A percentile compares a stretch with the other conserved stretches of the same genome.
Evolutionary conservation across 495 filamentous ascomycete species (phyloP).

Genomic region (Hyaloscypha finlandica): DNA sequence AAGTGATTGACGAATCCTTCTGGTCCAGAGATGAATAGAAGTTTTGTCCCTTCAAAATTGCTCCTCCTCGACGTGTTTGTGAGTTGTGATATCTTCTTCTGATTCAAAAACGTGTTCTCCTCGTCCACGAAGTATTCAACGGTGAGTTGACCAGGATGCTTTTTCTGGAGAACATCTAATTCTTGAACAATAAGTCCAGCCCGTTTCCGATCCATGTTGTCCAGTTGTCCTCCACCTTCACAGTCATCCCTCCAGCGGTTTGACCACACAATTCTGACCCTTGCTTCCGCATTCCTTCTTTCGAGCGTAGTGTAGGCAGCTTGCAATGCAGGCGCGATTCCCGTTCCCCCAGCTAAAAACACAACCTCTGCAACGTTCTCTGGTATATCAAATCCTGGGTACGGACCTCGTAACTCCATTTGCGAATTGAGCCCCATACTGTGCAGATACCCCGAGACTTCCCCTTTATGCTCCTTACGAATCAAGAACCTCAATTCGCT

Average conservation of each 20-base stretch:
- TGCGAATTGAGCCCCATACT: slow-evolving; percentile 56
- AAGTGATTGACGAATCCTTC: slow-evolving; percentile 83
- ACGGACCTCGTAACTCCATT: slow-evolving; percentile 78
- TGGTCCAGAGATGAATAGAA: slow-evolving; percentile 83
- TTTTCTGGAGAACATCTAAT: slow-evolving; percentile 57
- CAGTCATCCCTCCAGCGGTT: slow-evolving; percentile 61
- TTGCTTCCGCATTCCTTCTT: slow-evolving; percentile 31
- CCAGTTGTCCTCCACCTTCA: slow-evolving; percentile 40
- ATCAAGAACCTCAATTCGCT: slow-evolving; percentile 56
- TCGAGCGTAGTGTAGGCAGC: slow-evolving; percentile 61
- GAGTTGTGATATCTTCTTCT: slow-evolving; percentile 43
- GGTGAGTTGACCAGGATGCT: slow-evolving; percentile 54
- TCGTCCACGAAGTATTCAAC: slow-evolving; percentile 81
- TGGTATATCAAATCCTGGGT: slow-evolving; percentile 66
- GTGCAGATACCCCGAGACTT: slow-evolving; percentile 57
- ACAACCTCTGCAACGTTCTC: slow-evolving; percentile 51
- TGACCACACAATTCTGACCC: slow-evolving; percentile 70
- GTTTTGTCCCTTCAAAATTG: slow-evolving; percentile 36
- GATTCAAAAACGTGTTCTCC: slow-evolving; percentile 63
- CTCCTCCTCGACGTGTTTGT: neutral
- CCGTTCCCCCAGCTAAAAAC: slow-evolving; percentile 91
- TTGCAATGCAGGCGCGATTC: slow-evolving; percentile 89
- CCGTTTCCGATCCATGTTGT: slow-evolving; percentile 24
- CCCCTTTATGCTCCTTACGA: slow-evolving; percentile 54
- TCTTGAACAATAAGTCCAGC: slow-evolving; percentile 54